A percentile compares a stretch with the other conserved stretches of the same genome.
phyloP scores from a whole-genome alignment of 2,329 filamentous ascomycete species.

The Lasiodiplodia theobromae region DNA sequence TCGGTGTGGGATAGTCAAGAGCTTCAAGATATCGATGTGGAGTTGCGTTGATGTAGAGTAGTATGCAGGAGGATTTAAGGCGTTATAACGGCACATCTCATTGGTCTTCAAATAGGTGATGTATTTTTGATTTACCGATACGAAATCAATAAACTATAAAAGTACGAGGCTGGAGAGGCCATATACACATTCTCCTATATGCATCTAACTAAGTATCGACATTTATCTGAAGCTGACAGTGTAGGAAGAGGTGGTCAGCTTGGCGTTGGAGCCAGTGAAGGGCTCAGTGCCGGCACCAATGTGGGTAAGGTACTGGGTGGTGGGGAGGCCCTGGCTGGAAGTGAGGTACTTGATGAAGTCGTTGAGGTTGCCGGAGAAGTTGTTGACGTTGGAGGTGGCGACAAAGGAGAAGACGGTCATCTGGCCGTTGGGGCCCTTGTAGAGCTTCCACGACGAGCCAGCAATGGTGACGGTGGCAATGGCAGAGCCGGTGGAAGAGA shows the following conservation, averaged over 20 bases:
- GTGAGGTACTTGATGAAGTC: slow-evolving; percentile 66
- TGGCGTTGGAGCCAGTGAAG: slow-evolving; percentile 59
- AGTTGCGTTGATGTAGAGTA: neutral
- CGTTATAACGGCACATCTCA: too few species aligned
- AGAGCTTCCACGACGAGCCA: slow-evolving; percentile 64
- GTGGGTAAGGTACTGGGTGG: slow-evolving; percentile 60
- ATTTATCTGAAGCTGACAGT: slow-evolving; percentile 13
- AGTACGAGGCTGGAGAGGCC: too few species aligned
- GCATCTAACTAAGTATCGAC: too few species aligned
- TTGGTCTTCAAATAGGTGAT: too few species aligned
- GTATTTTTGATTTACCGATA: too few species aligned
- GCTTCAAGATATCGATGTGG: neutral
- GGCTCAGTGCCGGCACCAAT: slow-evolving; percentile 65
- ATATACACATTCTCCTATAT: neutral
- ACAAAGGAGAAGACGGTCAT: slow-evolving; percentile 70
- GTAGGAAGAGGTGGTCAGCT: slow-evolving; percentile 52
- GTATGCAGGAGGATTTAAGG: neutral
- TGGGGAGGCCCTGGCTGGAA: slow-evolving; percentile 55
- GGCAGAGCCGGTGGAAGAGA: slow-evolving; percentile 62
- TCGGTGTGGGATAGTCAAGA: neutral
- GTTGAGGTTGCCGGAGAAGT: slow-evolving; percentile 64
- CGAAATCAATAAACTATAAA: too few species aligned
- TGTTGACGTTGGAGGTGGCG: slow-evolving; percentile 54
- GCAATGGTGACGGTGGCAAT: slow-evolving; percentile 63
- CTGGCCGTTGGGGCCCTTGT: slow-evolving; percentile 64